Evolutionary conservation across 257 asterid genomes (phyloP), one percentile per base, ranked within the genome.

Genomic region (Ballota nigra): DNA sequence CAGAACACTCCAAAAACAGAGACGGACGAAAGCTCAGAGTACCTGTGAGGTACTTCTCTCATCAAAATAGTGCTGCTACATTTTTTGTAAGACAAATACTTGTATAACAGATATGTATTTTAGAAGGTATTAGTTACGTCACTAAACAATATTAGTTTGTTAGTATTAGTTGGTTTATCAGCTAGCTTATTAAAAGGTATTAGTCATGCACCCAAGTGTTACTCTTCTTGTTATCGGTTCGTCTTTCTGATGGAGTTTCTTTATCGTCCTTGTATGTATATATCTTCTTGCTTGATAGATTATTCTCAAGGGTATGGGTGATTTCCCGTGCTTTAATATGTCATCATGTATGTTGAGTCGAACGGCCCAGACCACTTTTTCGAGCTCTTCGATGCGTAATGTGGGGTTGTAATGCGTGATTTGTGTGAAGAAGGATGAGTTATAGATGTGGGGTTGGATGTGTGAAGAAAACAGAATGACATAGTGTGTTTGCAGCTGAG

Each of bases 1-100:
- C 70, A 63, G 45, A 75, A 77, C 67, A 74, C 49, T 38, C 77
- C 5, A n/a, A 45, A 78, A 15, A 49, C 79, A 34, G 87, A 77
- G 70, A 75, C 73, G 5, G 78, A 76, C 20, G 63, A 15, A 2
- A 59, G 77, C 29, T 18, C 78, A 0, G 90, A 83, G 53, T 87
- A 81, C 26, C 51, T 36, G 3, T 79, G 78, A 83, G 78, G 51
- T 51, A 33, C 24, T 26, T 49, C 34, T 62, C 61, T 68, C 18
- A 18, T 51, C 74, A 26, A 66, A 28, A 1, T 26, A 26, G 29
- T 1, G 29, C 45, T 8, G 18, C 66, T 47, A 36, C 28, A 33
- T 38, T 6, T 31, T 26, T 33, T 6, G 38, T 33, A 33, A 33
- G 38, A 33, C 38, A 33, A 33, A 33, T 33, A 33, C 38, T 26